Base-by-base conservation (phyloP, 164 flowering plant species). In the Vitis riparia region DNA sequence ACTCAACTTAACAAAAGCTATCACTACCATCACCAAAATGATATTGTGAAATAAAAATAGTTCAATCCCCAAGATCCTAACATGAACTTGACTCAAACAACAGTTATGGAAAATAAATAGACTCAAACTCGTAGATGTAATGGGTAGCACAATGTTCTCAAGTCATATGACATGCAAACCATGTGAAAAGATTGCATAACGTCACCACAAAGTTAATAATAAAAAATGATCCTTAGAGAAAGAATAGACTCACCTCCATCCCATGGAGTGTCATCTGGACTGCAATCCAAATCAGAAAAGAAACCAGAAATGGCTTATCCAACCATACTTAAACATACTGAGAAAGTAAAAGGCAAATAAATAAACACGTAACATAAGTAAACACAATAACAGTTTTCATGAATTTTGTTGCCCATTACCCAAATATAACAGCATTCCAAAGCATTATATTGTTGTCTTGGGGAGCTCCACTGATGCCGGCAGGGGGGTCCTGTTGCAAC, bases 211-310 rank as follows among this genome's bases (percentile, higher is more conserved):
- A 37, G 44, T 37, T 3, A 37, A 37, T 6, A 37, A 37, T 37
- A 37, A 59, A 19, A 66, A 55, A 2, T 14, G 57, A 55, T 32
- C 14, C 13, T 47, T 7, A 47, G 16, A 27, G 47, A 29, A 58
- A 29, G 27, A 61, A 62, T 37, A 32, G 52, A 79, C 88, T 84
- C 75, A 92, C 98, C 98, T 84, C 98, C 97, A 81, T 92, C 98
- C 98, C 98, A 92, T 19, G 98, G 93, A 68, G 96, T 92, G 76
- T 92, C 98, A 88, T 91, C 98, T 62, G 98, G 98, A 58, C 98
- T 92, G 93, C 96, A 90, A 79, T 60, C 52, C 44, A 81, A 79
- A 71, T 47, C 63, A 71, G 23, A 72, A 63, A 73, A 69, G 51
- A 55, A 56, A 67, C 68, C 48, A 67, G 64, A 72, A 74, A 64